phyloP scores from a whole-genome alignment of 208 protist species.

The Acanthamoeba lenticulata region DNA sequence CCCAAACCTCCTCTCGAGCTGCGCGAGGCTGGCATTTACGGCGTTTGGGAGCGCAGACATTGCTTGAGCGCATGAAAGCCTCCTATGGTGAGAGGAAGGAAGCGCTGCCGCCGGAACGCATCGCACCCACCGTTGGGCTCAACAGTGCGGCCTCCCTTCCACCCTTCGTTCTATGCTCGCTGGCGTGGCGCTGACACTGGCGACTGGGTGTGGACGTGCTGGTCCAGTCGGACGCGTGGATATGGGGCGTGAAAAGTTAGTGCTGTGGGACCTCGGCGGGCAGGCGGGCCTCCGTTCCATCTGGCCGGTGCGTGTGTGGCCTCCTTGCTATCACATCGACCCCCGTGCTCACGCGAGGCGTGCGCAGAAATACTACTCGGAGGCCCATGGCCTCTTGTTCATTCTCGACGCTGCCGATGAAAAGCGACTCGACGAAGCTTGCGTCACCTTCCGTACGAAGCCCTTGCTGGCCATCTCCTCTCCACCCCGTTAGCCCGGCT shows the following conservation, averaged over 20 bases:
- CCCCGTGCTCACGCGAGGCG: neutral
- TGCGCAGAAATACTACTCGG: conserved; percentile 67
- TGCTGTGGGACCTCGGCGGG: conserved; percentile 77
- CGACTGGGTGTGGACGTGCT: neutral
- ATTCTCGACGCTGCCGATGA: conserved; percentile 68
- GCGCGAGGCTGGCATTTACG: neutral
- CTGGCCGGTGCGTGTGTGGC: conserved; percentile 21
- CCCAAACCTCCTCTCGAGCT: neutral
- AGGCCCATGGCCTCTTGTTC: conserved; percentile 67
- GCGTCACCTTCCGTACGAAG: neutral
- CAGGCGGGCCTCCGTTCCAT: conserved; percentile 59
- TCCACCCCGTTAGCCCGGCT: too few species aligned
- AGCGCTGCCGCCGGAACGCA: conserved; percentile 72
- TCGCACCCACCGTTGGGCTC: conserved; percentile 83
- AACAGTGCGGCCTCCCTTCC: conserved; percentile 72
- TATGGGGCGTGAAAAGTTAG: conserved; percentile 65
- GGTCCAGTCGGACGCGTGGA: conserved; percentile 71
- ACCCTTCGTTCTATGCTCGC: neutral
- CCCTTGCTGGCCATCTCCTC: neutral
- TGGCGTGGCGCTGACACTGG: neutral
- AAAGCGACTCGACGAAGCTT: conserved; percentile 29
- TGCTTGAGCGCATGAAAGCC: conserved; percentile 80
- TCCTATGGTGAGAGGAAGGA: conserved; percentile 72
- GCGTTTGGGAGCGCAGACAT: conserved; percentile 48
- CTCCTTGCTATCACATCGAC: neutral